phyloP scores from a whole-genome alignment of 2,329 filamentous ascomycete genomes.

The Stachybotrys chartarum region DNA sequence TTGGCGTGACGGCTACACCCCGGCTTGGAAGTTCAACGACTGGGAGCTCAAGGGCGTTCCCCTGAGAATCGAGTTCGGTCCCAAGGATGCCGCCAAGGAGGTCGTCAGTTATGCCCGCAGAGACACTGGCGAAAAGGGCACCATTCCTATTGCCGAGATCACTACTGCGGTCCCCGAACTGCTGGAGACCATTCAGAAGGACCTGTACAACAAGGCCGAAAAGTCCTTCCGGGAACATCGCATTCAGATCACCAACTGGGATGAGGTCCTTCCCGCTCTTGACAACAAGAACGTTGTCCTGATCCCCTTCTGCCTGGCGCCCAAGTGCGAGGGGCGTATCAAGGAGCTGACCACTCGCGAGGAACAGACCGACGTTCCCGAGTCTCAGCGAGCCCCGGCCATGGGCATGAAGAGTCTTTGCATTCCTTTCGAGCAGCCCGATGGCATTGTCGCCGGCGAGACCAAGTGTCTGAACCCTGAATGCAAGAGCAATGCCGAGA shows the following conservation, averaged over 20 bases:
- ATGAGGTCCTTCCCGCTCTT: slow-evolving; percentile 81
- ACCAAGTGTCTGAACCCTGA: slow-evolving; percentile 91
- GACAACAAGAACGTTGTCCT: slow-evolving; percentile 89
- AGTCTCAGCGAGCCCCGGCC: slow-evolving; percentile 45
- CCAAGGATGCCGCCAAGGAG: slow-evolving; percentile 82
- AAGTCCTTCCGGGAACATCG: slow-evolving; percentile 73
- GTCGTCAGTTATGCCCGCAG: slow-evolving; percentile 82
- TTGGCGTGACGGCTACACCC: slow-evolving; percentile 82
- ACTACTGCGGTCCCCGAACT: slow-evolving; percentile 67
- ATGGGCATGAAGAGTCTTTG: slow-evolving; percentile 66
- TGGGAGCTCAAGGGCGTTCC: slow-evolving; percentile 97
- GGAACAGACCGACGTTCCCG: slow-evolving; percentile 45
- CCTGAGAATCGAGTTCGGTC: slow-evolving; percentile 88
- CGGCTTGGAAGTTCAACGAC: slow-evolving; percentile 98
- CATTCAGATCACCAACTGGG: slow-evolving; percentile 77
- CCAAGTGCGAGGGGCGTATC: slow-evolving; percentile 85
- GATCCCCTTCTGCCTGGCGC: slow-evolving; percentile 79
- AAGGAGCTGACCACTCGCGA: slow-evolving; percentile 84
- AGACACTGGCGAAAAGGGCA: slow-evolving; percentile 78
- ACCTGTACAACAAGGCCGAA: slow-evolving; percentile 73
- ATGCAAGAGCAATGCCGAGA: slow-evolving; percentile 67
- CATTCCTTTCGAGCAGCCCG: slow-evolving; percentile 78
- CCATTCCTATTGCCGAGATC: slow-evolving; percentile 69
- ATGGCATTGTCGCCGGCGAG: slow-evolving; percentile 68
- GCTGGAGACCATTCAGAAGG: slow-evolving; percentile 82